Evolutionary conservation across 31 red algal genomes (phyloP), one percentile per base, ranked within the genome.

Genomic region (Asparagopsis taxiformis): DNA sequence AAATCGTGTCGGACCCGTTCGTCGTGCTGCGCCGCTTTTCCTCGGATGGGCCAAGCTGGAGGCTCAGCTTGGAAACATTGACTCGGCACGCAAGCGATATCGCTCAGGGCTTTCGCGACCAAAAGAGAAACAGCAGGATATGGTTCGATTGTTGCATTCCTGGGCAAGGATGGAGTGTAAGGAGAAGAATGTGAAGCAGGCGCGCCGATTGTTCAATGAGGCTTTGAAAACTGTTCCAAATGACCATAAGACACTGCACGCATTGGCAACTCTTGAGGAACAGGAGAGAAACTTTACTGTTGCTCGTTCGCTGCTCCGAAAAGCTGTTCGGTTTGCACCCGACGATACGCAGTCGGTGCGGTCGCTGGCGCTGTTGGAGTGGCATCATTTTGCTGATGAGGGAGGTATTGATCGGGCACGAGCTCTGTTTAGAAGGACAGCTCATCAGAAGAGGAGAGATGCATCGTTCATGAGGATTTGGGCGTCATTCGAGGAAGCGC

Each of bases 11-110:
- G 34, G 59, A 31, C 60, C 23, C 43, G 59, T 41, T 78, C 19
- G 1, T 3, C 16, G 51, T 15, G 38, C 79, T 16, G 79, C 57
- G 19, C 31, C 56, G 46, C 60, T 95, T 38, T 90, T 70, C 28
- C 79, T 82, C 31, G 70, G 55, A 16, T 95, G 76, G 74, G 92
- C 64, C n/a, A 51, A 52, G n/a, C 54, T 89, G 56, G 92, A 90
- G 65, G 74, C 38, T n/a, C 51, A 59, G n/a, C 37, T 33, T 10
- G 84, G 80, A 2, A 63, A 90, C 10, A 10, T 61, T 31, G 76
- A 64, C 23, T 17, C 33, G 28, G 79, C 89, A 15, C 48, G 72
- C 22, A 48, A 16, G 28, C 26, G 77, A 21, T 74, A 79, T 30
- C 29, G 53, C 2, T 50, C 29, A 17, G 89, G 79, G 26, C 20